Conservation (phyloP, 2,329 filamentous ascomycete genomes). For the Pseudogymnoascus sp. region DNA sequence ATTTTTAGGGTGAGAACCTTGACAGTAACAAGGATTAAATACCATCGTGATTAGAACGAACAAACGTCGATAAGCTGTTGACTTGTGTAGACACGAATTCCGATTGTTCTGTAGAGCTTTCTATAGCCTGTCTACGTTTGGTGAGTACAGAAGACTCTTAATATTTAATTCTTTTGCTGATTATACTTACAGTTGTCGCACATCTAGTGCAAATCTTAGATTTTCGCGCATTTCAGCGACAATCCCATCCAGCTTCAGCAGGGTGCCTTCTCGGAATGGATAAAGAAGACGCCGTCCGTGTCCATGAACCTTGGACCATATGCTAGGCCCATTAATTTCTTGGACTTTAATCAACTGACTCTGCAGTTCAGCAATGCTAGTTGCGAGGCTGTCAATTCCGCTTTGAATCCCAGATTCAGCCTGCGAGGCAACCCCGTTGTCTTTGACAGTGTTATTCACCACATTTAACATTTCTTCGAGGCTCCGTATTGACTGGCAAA, state of each 20-base stretch:
- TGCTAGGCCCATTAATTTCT: background rate
- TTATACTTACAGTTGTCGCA: slow-evolving; percentile 14
- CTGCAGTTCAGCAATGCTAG: background rate
- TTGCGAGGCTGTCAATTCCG: background rate
- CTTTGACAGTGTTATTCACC: background rate
- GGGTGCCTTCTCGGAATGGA: slow-evolving; percentile 17
- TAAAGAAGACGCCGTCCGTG: slow-evolving; percentile 14
- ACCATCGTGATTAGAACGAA: background rate
- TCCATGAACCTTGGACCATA: slow-evolving; percentile 11
- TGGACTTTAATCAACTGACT: background rate
- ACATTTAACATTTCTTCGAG: background rate
- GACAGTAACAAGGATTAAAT: background rate
- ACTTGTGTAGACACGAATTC: background rate
- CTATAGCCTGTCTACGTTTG: background rate
- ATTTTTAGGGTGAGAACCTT: background rate
- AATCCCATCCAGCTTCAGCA: slow-evolving; percentile 14
- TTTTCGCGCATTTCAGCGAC: slow-evolving; percentile 12
- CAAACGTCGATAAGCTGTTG: background rate
- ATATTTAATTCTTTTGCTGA: background rate
- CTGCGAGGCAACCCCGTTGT: background rate
- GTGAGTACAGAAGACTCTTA: background rate
- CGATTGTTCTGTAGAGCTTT: background rate
- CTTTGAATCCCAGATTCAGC: background rate
- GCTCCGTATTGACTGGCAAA: background rate
- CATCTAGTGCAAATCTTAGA: slow-evolving; percentile 12